Conservation (phyloP, 1,139 yeast genomes). For the Debaryomyces robertsiae region DNA sequence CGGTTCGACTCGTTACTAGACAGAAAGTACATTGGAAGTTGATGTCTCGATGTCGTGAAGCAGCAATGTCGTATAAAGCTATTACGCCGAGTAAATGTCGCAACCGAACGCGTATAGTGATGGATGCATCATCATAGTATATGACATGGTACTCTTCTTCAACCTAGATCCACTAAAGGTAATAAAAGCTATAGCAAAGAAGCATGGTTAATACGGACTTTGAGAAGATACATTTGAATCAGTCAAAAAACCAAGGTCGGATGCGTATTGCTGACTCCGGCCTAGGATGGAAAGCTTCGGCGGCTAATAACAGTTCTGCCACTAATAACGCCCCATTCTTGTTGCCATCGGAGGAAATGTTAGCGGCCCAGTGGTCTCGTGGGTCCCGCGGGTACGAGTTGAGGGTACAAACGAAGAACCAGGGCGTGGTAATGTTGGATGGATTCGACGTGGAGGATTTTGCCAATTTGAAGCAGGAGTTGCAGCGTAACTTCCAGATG, state of each 20-base stretch:
- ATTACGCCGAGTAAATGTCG: no score
- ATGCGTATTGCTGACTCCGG: constrained; percentile 95
- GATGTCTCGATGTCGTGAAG: no score
- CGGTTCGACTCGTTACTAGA: no score
- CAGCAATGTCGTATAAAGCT: no score
- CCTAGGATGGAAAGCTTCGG: constrained; percentile 87
- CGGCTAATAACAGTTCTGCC: constrained; percentile 36
- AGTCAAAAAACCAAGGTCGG: constrained; percentile 80
- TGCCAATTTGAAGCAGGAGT: constrained; percentile 75
- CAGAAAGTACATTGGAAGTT: no score
- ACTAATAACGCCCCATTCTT: constrained; percentile 73
- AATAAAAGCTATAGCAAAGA: constrained; percentile 3
- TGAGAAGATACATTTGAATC: constrained; percentile 86
- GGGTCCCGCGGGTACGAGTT: constrained; percentile 92
- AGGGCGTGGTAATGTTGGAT: constrained; percentile 84
- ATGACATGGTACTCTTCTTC: no score
- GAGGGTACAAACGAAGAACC: constrained; percentile 83
- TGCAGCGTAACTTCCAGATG: constrained; percentile 74
- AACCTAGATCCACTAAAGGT: neutral
- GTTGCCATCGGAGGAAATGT: constrained; percentile 80
- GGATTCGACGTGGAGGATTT: constrained; percentile 89
- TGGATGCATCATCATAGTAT: constrained; percentile 1
- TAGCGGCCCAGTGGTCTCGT: constrained; percentile 86
- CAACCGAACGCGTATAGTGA: neutral
- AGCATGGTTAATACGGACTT: constrained; percentile 60